Base-by-base conservation (phyloP, 2,329 filamentous ascomycete species). In the Phialophora expanda region DNA sequence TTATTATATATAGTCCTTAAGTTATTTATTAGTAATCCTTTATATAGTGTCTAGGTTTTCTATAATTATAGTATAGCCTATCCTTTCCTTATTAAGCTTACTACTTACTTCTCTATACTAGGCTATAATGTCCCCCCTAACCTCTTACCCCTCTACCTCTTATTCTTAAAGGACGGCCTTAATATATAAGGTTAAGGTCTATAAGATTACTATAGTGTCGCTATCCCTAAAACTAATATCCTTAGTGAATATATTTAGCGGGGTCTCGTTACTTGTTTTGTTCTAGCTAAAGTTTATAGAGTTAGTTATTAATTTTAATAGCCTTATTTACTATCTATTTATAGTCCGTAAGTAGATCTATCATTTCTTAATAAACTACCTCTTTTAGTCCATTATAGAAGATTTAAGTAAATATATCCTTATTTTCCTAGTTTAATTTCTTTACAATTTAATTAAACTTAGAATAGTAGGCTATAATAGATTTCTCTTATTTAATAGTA, bases 1-100 rank as follows among this genome's bases (percentile, higher is more conserved):
- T 11, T 20, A 48, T 48, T 48, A 48, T 48, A 48, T 48, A 20
- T 48, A 48, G 44, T 20, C 22, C 22, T n/a, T 48, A 48, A 48
- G n/a, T 20, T 4, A 8, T 48, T 48, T n/a, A n/a, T n/a, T n/a
- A n/a, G n/a, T n/a, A n/a, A n/a, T n/a, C n/a, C n/a, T n/a, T n/a
- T n/a, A n/a, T 38, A 38, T 14, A 20, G 14, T 48, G 8, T 48
- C 6, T 8, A 8, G n/a, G 22, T 48, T 48, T 48, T 48, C 44
- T 46, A 11, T n/a, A 22, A 51, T 17, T 20, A 24, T 8, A 2
- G 3, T n/a, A 9, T 51, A 9, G 12, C 48, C 20, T n/a, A 3
- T 20, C 22, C 22, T 22, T 48, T 48, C 5, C 22, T 24, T 20
- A 20, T 48, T 14, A 9, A 48, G 34, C 34, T 14, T 38, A 38